Percentiles rank a stretch among this genome's conserved stretches.
phyloP scores from a whole-genome alignment of 2,329 filamentous ascomycete species.

The Teratosphaeria nubilosa region DNA sequence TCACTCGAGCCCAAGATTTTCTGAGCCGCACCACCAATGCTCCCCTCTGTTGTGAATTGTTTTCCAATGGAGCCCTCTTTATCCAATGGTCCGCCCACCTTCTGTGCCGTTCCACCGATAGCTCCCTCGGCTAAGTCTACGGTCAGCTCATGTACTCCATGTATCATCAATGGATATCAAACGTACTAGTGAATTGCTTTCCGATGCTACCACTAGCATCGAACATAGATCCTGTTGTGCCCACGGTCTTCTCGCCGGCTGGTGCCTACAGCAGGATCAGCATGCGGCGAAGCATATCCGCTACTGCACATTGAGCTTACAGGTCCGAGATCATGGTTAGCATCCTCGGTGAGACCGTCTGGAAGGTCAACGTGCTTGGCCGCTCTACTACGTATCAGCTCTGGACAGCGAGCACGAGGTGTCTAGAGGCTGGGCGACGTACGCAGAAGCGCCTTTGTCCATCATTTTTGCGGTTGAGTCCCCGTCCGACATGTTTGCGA shows the following conservation, averaged over 20 bases:
- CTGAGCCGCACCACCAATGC: slow-evolving; percentile 28
- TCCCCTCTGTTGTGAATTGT: slow-evolving; percentile 28
- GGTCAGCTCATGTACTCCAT: background rate
- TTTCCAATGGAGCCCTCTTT: slow-evolving; percentile 28
- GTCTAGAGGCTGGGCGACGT: background rate
- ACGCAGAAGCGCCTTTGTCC: slow-evolving; percentile 17
- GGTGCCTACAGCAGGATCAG: background rate
- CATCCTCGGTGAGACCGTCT: slow-evolving; percentile 17
- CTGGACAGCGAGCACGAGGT: background rate
- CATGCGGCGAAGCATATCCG: slow-evolving; percentile 1
- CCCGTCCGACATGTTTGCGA: slow-evolving; percentile 10
- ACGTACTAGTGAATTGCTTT: slow-evolving; percentile 24
- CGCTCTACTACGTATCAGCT: slow-evolving; percentile 2
- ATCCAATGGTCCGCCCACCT: slow-evolving; percentile 29
- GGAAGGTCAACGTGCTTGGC: slow-evolving; percentile 12
- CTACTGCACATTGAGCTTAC: slow-evolving; percentile 4
- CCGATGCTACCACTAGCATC: slow-evolving; percentile 25
- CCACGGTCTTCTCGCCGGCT: slow-evolving; percentile 17
- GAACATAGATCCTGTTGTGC: slow-evolving; percentile 17
- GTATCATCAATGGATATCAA: background rate
- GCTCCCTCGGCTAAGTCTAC: slow-evolving; percentile 16
- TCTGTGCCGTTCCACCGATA: slow-evolving; percentile 28
- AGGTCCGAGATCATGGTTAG: slow-evolving; percentile 10
- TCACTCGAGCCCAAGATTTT: slow-evolving; percentile 23
- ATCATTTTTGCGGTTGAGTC: slow-evolving; percentile 16